Evolutionary conservation across 2,329 filamentous ascomycete genomes (phyloP), one percentile per base, ranked within the genome.

Genomic region (Lecanosticta acicola): DNA sequence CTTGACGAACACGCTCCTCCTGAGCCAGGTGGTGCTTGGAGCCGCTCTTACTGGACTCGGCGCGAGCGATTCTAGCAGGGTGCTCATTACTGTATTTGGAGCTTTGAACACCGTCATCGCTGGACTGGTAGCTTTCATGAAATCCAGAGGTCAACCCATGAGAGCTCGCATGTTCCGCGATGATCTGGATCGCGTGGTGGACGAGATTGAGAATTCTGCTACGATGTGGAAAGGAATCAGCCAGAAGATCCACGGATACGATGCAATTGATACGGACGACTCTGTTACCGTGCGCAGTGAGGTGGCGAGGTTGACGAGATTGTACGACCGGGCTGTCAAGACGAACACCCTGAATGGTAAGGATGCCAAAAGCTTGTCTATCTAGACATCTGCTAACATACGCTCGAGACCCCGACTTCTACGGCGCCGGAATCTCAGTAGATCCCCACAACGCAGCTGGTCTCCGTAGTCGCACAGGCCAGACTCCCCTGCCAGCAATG

Each of bases 211-310:
- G 50, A 68, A 67, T 36, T 65, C 61, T 2, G 66, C 66, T 11
- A 58, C 64, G 14, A 70, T 70, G 66, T 69, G 70, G 70, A 54
- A 68, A 21, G 70, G 70, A 13, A 72, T 73, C 26, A 61, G 61
- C 26, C 61, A 61, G n/a, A 61, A 61, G 2, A 60, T 67, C 9
- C 68, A 73, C 44, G 70, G 70, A 9, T 73, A 72, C 51, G 67
- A 70, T 45, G 70, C 70, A 32, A 70, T 73, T 34, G 68, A 71
- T 41, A 70, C 66, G 2, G 69, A 71, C 26, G 66, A 69, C 18
- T 50, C 56, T 3, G 68, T 72, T 24, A 71, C 66, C n/a, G 68
- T 71, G 1, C 54, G 69, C 1, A 66, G 62, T 41, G 62, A 65
- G 43, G 61, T 65, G 3, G 62, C 62, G 2, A 39, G 62, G 21